A percentile compares a stretch with the other conserved stretches of the same genome.
Conservation (phyloP, 257 asterid genomes). For the Plantago ovata region DNA sequence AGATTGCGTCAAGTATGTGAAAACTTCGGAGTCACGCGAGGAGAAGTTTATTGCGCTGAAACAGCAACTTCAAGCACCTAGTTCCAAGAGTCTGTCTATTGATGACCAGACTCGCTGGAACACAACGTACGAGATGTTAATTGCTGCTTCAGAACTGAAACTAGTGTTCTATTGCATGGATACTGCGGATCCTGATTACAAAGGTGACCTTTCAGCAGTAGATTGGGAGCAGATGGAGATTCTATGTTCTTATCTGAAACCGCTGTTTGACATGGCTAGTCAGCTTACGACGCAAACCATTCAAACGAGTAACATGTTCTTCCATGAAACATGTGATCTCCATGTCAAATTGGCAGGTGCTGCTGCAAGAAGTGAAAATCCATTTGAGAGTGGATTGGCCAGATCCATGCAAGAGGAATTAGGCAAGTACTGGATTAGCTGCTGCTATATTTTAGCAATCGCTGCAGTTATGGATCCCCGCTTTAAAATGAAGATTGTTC, state of each 20-base stretch:
- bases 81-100: constrained; percentile 56
- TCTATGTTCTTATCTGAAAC: constrained; percentile 58
- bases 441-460: constrained; percentile 68
- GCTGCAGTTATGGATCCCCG: constrained; percentile 97
- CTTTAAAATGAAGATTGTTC: constrained; percentile 85
- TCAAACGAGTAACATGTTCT: constrained; percentile 71
- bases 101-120: constrained; percentile 83
- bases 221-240: constrained; percentile 79
- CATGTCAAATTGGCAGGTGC: constrained; percentile 77
- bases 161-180: constrained; percentile 86
- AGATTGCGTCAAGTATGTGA: constrained; percentile 82
- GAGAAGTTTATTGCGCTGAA: constrained; percentile 79
- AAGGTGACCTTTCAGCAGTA: constrained; percentile 47
- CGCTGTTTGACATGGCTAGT: constrained; percentile 71
- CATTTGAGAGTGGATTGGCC: constrained; percentile 46
- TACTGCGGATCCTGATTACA: constrained; percentile 70
- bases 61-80: constrained; percentile 83
- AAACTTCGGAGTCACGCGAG: constrained; percentile 71
- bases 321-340: constrained; percentile 95
- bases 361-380: constrained; percentile 58
- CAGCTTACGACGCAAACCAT: constrained; percentile 40
- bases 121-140: constrained; percentile 87
- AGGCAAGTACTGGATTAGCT: constrained; percentile 74
- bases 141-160: constrained; percentile 73
- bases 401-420: constrained; percentile 74